Conservation (phyloP, 495 filamentous ascomycete genomes). For the Xylaria telfairii region DNA sequence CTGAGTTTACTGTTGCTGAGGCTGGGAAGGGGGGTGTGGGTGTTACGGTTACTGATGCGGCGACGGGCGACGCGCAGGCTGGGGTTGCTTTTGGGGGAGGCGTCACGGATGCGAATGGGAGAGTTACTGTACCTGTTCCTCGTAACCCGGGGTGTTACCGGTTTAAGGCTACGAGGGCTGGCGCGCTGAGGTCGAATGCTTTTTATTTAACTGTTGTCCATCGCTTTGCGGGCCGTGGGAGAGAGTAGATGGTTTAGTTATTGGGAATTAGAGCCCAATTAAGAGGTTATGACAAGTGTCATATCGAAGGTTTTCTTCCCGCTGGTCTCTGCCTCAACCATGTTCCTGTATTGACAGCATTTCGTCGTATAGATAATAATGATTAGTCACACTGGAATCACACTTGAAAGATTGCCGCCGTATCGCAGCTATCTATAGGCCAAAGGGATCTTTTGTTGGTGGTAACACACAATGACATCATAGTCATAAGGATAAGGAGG, state of each 20-base stretch:
- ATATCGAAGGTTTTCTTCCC: too few species aligned
- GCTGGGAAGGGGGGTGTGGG: background rate
- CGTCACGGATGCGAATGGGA: background rate
- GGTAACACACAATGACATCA: slow-evolving; percentile 13
- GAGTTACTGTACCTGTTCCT: background rate
- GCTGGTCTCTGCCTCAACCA: background rate
- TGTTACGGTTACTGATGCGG: background rate
- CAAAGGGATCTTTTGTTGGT: background rate
- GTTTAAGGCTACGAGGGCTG: background rate
- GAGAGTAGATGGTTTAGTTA: background rate
- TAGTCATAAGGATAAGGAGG: slow-evolving; percentile 34
- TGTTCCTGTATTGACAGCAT: too few species aligned
- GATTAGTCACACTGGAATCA: too few species aligned
- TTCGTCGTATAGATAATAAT: too few species aligned
- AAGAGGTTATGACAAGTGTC: too few species aligned
- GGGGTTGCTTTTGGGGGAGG: background rate
- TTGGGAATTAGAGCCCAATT: background rate
- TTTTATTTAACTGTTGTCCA: background rate
- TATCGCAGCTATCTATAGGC: too few species aligned
- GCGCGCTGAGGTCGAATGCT: background rate
- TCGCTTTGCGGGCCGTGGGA: background rate
- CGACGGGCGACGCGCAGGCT: background rate
- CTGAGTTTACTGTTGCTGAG: background rate
- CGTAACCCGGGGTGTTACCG: background rate
- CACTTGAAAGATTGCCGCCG: too few species aligned